Evolutionary conservation across 208 protist genomes (phyloP), one percentile per base, ranked within the genome.

Genomic region (Lotmaria passim): DNA sequence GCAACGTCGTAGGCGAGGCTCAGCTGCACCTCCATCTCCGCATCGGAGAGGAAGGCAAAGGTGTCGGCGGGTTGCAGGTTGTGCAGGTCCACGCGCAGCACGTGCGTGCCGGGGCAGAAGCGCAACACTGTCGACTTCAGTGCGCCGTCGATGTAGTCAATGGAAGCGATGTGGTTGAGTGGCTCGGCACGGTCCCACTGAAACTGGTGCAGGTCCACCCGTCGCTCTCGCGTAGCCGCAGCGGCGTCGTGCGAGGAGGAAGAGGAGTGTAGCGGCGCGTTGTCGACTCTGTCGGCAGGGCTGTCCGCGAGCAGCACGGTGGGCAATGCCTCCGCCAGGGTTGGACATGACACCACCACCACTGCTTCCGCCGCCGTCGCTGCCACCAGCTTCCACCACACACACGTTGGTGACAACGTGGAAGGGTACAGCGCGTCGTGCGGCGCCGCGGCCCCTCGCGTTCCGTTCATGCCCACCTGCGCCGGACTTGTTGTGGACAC

Each of bases 111-210:
- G 7, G 80, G 50, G 4, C 60, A 69, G 11, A 95, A 43, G 10
- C 39, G 43, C 41, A 91, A 43, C 3, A 85, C 43, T 1, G 78
- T 71, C 23, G 77, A 86, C 19, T 55, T 61, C 34, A 79, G 21
- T 47, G 82, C 79, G 8, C 80, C 86, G 8, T 73, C 59, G 36
- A 82, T 65, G 78, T 89, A 94, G 2, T 28, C 4, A 57, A 87
- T 51, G 7, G 61, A 58, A 11, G 73, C 36, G n/a, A 77, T 63
- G 43, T 75, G 63, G 41, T 79, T 86, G 21, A 93, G 82, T 12
- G 81, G 76, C 58, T 93, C 87, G 24, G 76, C 78, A n/a, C 81
- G 73, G 53, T 91, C 77, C 81, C 82, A 93, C 21, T 76, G 73
- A 64, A 90, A 90, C 63, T 90, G 76, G 21, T 87, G 76, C 19